These are phyloP conservation scores for Silene conica DNA, from an alignment of 148 eudicot species.

Conservation along the genomic window DNA sequence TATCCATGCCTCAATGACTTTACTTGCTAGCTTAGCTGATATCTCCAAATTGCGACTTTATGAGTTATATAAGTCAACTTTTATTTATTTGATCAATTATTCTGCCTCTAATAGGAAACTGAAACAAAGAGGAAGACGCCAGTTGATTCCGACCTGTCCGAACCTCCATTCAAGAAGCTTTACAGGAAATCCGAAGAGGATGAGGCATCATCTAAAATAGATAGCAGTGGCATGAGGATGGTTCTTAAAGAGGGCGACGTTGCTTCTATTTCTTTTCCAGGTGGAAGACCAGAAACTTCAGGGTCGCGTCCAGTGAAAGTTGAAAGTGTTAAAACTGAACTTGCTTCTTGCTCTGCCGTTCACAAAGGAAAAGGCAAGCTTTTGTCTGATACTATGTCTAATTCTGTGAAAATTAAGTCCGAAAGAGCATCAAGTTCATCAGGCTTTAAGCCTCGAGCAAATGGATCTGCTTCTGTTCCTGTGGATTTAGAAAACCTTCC, in stretches of 20 bases:
- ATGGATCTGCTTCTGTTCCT: conserved; percentile 18
- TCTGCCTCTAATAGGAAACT: conserved; percentile 22
- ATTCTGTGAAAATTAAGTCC: conserved; percentile 17
- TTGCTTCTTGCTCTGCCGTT: conserved; percentile 24
- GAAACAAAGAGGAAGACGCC: conserved; percentile 28
- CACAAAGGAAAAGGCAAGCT: conserved; percentile 35
- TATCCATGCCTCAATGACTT: neutral
- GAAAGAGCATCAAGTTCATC: conserved; percentile 27
- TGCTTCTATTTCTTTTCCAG: conserved; percentile 18
- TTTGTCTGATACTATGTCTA: conserved; percentile 22
- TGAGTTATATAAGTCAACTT: neutral
- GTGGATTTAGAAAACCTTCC: conserved; percentile 14
- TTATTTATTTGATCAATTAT: neutral
- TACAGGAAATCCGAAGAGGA: conserved; percentile 27
- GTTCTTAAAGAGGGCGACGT: conserved; percentile 16
- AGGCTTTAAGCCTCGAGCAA: conserved; percentile 18
- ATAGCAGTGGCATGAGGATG: conserved; percentile 11
- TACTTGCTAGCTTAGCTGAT: neutral
- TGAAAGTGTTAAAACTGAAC: conserved; percentile 20
- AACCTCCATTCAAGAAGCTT: conserved; percentile 36
- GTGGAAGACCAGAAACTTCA: conserved; percentile 22
- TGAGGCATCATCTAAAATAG: conserved; percentile 34
- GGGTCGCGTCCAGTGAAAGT: conserved; percentile 11
- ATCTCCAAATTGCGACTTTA: neutral
- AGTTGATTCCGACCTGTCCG: conserved; percentile 18